phyloP scores from a whole-genome alignment of 768 basidiomycete species.

The Tulasnella sp. region DNA sequence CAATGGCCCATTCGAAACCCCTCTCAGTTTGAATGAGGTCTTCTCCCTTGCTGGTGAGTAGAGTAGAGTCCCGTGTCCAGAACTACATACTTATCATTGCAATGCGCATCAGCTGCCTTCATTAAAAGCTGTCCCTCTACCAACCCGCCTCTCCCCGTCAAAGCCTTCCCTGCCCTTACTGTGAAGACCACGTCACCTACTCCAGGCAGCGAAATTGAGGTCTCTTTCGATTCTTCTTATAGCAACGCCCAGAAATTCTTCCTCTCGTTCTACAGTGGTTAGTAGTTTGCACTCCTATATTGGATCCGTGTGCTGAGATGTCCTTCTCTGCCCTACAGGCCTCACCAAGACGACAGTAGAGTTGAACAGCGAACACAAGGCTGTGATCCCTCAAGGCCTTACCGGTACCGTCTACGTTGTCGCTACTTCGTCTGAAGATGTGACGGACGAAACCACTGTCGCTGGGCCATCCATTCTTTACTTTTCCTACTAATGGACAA shows the following conservation, averaged over 20 bases:
- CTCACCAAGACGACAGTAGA: conserved; percentile 32
- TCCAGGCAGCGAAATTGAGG: conserved; percentile 20
- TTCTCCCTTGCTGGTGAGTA: conserved; percentile 32
- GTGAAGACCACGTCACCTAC: conserved; percentile 23
- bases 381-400: conserved; percentile 33
- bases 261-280: conserved; percentile 40
- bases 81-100: neutral
- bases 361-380: conserved; percentile 24
- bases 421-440: conserved; percentile 30
- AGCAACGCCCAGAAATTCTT: conserved; percentile 24
- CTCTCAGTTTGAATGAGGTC: conserved; percentile 32
- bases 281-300: too few species aligned
- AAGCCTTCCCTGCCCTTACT: conserved; percentile 39
- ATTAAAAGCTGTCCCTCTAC: conserved; percentile 40
- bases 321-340: conserved; percentile 2
- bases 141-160: conserved; percentile 40
- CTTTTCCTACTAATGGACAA: too few species aligned
- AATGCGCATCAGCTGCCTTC: conserved; percentile 26
- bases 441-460: conserved; percentile 37
- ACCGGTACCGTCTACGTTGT: conserved; percentile 42
- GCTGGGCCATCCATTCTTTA: conserved; percentile 33
- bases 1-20: conserved; percentile 46
- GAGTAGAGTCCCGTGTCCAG: conserved; percentile 17
- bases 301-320: too few species aligned
- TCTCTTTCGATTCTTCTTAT: conserved; percentile 22